These are phyloP conservation scores for Crassisporium funariophilum DNA, from an alignment of 768 basidiomycete species.

Conservation along the genomic window DNA sequence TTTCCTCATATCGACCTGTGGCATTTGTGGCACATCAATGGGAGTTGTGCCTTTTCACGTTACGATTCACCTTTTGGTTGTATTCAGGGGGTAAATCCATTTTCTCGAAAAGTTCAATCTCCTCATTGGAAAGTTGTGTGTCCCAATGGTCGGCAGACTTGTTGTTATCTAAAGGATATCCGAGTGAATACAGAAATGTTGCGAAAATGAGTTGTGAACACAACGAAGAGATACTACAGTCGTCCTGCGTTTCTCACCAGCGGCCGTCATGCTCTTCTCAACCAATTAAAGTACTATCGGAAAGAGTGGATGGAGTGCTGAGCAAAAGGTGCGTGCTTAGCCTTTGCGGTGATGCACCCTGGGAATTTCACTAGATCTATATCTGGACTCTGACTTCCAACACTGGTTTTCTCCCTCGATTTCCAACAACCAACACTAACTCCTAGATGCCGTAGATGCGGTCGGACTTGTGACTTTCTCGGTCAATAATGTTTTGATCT, in stretches of 20 bases:
- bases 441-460: no score
- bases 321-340: no score
- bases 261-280: constrained; percentile 52
- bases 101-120: constrained; percentile 81
- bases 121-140: constrained; percentile 93
- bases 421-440: no score
- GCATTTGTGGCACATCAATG: background rate
- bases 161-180: constrained; percentile 92
- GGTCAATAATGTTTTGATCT: no score
- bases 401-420: no score
- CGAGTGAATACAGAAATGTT: constrained; percentile 30
- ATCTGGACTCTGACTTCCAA: no score
- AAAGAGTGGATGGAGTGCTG: no score
- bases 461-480: no score
- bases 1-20: constrained; percentile 91
- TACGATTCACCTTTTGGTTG: constrained; percentile 78
- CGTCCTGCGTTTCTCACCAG: constrained; percentile 41
- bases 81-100: constrained; percentile 93
- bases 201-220: constrained; percentile 22
- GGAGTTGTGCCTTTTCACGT: background rate
- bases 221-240: constrained; percentile 25
- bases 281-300: no score
- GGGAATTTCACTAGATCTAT: no score
- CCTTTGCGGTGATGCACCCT: no score
- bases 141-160: constrained; percentile 91